phyloP scores from a whole-genome alignment of 805 yeast genomes.

The Schizosaccharomyces cryophilus region DNA sequence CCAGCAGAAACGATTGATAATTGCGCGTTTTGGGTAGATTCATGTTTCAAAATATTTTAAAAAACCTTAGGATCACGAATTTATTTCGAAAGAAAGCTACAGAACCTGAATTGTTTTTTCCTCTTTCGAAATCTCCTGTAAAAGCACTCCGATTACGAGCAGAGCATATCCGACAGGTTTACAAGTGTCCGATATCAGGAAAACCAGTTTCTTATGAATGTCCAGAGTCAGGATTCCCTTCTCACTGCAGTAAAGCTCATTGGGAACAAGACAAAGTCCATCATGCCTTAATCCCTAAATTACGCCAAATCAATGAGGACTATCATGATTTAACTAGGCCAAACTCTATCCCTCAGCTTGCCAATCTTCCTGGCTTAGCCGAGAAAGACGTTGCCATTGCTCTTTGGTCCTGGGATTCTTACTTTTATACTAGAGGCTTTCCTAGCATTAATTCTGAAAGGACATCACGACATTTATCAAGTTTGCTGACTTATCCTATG shows the following conservation, averaged over 20 bases:
- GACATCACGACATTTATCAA: conserved; percentile 84
- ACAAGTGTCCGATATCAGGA: conserved; percentile 66
- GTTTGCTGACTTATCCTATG: conserved; percentile 76
- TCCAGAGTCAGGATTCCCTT: conserved; percentile 87
- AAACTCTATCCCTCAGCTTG: conserved; percentile 89
- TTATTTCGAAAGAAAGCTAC: background rate
- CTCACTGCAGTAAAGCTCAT: conserved; percentile 74
- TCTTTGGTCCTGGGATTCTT: conserved; percentile 74
- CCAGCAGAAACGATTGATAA: no score
- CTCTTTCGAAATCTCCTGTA: background rate
- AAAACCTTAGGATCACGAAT: no score
- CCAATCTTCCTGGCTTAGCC: conserved; percentile 61
- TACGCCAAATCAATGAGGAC: conserved; percentile 70
- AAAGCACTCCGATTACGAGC: background rate
- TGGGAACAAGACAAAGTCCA: conserved; percentile 77
- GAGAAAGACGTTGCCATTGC: conserved; percentile 50
- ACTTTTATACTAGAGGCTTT: conserved; percentile 74
- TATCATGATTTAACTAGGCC: conserved; percentile 81
- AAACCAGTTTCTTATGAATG: conserved; percentile 64
- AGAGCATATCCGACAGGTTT: conserved; percentile 23
- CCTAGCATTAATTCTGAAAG: conserved; percentile 93
- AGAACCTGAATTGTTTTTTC: background rate
- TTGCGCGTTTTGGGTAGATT: no score
- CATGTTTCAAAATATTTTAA: no score
- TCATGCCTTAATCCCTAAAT: conserved; percentile 36